Base-by-base conservation (phyloP, 2,329 filamentous ascomycete species). In the Pseudogymnoascus sp. region DNA sequence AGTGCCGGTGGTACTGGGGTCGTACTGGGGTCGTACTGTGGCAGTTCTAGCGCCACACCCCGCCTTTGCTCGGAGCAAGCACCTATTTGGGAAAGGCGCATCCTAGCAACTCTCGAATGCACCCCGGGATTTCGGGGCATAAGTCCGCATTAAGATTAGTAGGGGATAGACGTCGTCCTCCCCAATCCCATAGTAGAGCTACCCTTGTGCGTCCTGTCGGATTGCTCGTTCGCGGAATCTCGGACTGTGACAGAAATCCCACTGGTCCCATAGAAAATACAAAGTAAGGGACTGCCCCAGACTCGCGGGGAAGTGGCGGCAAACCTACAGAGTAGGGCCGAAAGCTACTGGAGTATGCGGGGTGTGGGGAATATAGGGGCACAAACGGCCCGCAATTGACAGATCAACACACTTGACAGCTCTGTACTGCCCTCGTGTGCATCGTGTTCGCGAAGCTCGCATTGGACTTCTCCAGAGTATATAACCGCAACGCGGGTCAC, bases 401-500 rank as follows among this genome's bases (percentile, higher is more conserved):
- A 33, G 47, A 53, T 53, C 47, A 53, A 53, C 47, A 18, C 28
- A 35, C 15, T 33, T 53, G 47, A 35, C 47, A 53, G 47, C 47
- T 53, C 47, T 33, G 28, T 35, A 5, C 28, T 20, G 15, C n/a
- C 25, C 47, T 53, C 28, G 47, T 18, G 28, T 33, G 47, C 47
- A 53, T 33, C n/a, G 4, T 53, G 18, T 15, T 53, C 15, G 9
- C 4, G 28, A 18, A 33, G 25, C 43, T 33, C 43, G 25, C 28
- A 18, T 33, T 53, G 25, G n/a, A 33, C 30, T 30, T 33, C 43
- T 53, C 25, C 6, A 35, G 28, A 53, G 47, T 53, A 53, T 53
- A 53, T 53, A 53, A 53, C 47, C 43, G 18, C 47, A 35, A 35
- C 47, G 47, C 33, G 47, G 47, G 28, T 53, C 47, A 53, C 47